Evolutionary conservation across 495 filamentous ascomycete species (phyloP).

Genomic region (Aspergillus baeticus): DNA sequence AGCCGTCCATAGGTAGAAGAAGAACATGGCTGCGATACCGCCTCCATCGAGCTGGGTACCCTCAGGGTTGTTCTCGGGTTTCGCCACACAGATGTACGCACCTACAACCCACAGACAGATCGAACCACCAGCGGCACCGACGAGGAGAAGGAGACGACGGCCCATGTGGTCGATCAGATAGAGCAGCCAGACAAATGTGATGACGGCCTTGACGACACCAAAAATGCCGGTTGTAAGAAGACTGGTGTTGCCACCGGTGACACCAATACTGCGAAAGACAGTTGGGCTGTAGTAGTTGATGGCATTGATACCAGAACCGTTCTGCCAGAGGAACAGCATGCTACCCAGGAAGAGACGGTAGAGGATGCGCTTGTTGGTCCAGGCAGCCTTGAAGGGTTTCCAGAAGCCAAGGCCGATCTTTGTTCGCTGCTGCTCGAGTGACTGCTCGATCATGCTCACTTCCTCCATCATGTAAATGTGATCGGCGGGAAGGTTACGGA

Average conservation of each 20-base stretch:
- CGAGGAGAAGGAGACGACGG: slow-evolving; percentile 65
- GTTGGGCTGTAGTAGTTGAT: slow-evolving; percentile 67
- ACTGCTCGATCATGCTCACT: slow-evolving; percentile 60
- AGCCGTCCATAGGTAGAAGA: slow-evolving; percentile 78
- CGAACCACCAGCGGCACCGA: slow-evolving; percentile 68
- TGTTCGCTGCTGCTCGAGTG: slow-evolving; percentile 57
- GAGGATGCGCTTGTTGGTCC: slow-evolving; percentile 51
- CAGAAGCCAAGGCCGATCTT: slow-evolving; percentile 66
- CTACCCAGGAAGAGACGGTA: slow-evolving; percentile 69
- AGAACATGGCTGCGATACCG: slow-evolving; percentile 70
- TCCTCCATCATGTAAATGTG: slow-evolving; percentile 70
- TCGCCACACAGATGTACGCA: slow-evolving; percentile 61
- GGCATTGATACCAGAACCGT: slow-evolving; percentile 66
- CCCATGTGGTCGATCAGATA: slow-evolving; percentile 73
- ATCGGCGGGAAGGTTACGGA: slow-evolving; percentile 58
- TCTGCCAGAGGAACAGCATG: slow-evolving; percentile 69
- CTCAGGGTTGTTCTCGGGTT: slow-evolving; percentile 38
- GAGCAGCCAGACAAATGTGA: slow-evolving; percentile 64
- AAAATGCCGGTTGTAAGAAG: slow-evolving; percentile 56
- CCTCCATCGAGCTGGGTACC: slow-evolving; percentile 45
- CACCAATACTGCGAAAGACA: slow-evolving; percentile 60
- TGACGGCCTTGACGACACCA: slow-evolving; percentile 53
- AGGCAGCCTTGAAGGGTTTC: slow-evolving; percentile 63
- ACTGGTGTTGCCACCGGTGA: slow-evolving; percentile 47
- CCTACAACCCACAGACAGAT: slow-evolving; percentile 77